Conservation (phyloP, 73 alveolate species). For the Symbiodinium pilosum region DNA sequence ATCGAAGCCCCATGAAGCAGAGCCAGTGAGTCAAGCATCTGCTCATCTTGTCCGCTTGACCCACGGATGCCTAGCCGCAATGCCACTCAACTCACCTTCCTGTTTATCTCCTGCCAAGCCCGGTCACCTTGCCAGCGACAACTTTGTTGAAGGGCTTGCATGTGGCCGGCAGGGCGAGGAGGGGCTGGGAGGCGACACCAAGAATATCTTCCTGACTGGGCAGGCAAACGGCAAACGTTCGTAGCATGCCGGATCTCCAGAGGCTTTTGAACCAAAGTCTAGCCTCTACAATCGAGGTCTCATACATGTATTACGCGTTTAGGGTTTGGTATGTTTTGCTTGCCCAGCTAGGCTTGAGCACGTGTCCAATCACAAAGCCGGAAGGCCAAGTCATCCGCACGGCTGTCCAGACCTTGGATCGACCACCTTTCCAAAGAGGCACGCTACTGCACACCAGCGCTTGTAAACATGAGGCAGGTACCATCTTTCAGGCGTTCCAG, state of each 20-base stretch:
- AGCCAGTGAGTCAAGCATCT: neutral
- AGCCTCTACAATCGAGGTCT: no score
- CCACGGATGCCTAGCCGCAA: neutral
- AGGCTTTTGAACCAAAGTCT: no score
- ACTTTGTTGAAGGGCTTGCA: slow-evolving; percentile 48
- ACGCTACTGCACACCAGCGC: no score
- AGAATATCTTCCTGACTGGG: slow-evolving; percentile 6
- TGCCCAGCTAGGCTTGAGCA: no score
- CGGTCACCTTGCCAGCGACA: neutral
- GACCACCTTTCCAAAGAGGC: neutral
- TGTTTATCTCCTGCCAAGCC: neutral
- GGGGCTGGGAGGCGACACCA: slow-evolving; percentile 41
- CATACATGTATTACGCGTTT: no score
- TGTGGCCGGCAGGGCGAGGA: slow-evolving; percentile 36
- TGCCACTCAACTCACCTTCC: neutral
- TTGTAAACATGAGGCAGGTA: neutral
- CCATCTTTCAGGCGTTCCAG: slow-evolving; percentile 74
- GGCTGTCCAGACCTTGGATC: slow-evolving; percentile 44
- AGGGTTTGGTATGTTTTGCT: no score
- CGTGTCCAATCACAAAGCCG: no score
- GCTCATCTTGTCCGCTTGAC: neutral
- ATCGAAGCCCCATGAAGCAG: neutral
- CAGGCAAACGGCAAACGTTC: no score
- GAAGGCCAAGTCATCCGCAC: slow-evolving; percentile 30
- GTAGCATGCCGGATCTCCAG: no score